Base-by-base conservation (phyloP, 2,329 filamentous ascomycete species). In the Penicillium sp. region DNA sequence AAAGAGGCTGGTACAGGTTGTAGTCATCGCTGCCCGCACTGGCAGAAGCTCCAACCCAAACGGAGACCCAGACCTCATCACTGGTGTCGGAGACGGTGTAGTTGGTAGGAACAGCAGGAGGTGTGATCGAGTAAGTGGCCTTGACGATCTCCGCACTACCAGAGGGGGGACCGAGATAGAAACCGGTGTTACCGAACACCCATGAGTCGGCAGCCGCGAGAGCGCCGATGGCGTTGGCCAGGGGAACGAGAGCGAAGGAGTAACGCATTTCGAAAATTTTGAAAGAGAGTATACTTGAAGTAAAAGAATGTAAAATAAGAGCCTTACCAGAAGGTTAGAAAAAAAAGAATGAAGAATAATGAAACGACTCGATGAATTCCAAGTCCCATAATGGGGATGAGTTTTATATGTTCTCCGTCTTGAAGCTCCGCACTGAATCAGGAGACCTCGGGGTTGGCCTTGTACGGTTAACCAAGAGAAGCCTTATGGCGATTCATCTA, bases 91-190 rank as follows among this genome's bases (percentile, higher is more conserved):
- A 46, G 2, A 53, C 56, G 4, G 43, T 53, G 5, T 39, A 42
- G 8, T 36, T 43, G 4, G 47, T 43, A 1, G 60, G 60, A 9
- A 59, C 60, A 5, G 51, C 29, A 1, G 60, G 60, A 6, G 60
- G 55, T 6, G 57, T 34, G 5, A 62, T 53, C 13, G 60, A 62
- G 40, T 58, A 60, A 22, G 60, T 62, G 1, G 60, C 60, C 44
- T 57, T 62, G 44, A 56, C 59, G 32, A 62, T 62, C 43, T 52
- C 48, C n/a, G 58, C 48, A 40, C 52, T 54, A 34, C 47, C 47
- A 3, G 58, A 54, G 2, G 58, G 54, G 27, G 60, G 60, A 2
- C 60, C 60, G 24, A 56, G 52, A 47, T 62, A 62, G 56, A 62
- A 62, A 6, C 50, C 38, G 4, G 58, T 56, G 44, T 59, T 56